Evolutionary conservation across 305 asterid genomes (phyloP), one percentile per base, ranked within the genome.

Genomic region (Stenogyne calaminthoides): DNA sequence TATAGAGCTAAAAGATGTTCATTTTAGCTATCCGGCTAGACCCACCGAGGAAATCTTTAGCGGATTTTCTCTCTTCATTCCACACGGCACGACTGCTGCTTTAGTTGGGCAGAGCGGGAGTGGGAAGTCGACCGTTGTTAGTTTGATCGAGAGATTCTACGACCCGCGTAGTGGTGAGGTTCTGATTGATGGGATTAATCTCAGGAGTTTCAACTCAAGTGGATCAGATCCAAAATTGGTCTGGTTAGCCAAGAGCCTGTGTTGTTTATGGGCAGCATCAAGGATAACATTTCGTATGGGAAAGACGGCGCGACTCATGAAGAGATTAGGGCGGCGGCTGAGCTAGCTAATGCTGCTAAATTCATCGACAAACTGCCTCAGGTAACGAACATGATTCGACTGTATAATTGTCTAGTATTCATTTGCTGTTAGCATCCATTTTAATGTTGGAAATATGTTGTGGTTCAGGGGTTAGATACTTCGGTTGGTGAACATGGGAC

Each of bases 71-170:
- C 72, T 90, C 12, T 73, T 18, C 54, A 87, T 92, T 60, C 86
- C 91, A 3, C 82, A 80, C 10, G 98, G 97, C 57, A 80, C 89
- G 15, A 88, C 98, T 2, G 87, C 95, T 0, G 99, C 99, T 2
- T 77, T 95, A 82, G 98, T 93, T 64, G 98, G 98, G 10, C 95
- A 91, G 70, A 93, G 98, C 62, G 97, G 98, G 71, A 93, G 98
- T 47, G 98, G 97, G 34, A 93, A 93, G 82, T 93, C 98, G 3
- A 91, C 98, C 0, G 95, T 91, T 52, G 78, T 93, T 58, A 89
- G 96, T 65, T 77, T 93, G 83, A 78, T 91, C 4, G 98, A 93
- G 85, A 85, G 98, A 58, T 91, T 93, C 72, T 93, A 93, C 59
- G 98, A 93, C 74, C 98, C 98, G 0, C 81, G 77, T 22, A 83